Evolutionary conservation across 352 stramenopile species (phyloP).

Genomic region (Peronospora tabacina): DNA sequence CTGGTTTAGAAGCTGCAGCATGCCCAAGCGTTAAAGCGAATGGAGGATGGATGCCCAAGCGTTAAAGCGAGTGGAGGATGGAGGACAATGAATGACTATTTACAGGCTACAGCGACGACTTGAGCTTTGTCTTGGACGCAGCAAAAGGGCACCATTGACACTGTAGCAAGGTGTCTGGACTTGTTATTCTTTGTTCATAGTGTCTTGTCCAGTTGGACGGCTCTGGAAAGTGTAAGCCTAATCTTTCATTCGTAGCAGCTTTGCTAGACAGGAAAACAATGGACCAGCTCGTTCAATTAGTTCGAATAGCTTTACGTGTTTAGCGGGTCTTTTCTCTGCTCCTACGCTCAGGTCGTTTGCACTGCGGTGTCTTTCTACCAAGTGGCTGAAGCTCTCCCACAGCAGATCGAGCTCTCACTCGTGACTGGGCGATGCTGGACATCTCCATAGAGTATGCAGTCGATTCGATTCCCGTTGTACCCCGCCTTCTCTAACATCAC

Average conservation of each 20-base stretch:
- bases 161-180: not conserved
- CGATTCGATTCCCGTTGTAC: not conserved
- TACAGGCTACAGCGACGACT: not conserved
- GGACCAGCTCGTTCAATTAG: too few relatives aligned
- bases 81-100: constrained; percentile 4
- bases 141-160: not conserved
- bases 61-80: not conserved
- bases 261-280: too few relatives aligned
- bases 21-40: not conserved
- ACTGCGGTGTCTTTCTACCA: not conserved
- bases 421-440: not conserved
- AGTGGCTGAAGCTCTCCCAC: too few relatives aligned
- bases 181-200: not conserved
- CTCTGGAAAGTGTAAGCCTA: not conserved
- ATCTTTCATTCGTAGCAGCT: too few relatives aligned
- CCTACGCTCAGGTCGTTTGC: not conserved
- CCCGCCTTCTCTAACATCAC: not conserved
- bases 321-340: too few relatives aligned
- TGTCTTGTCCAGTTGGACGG: too few relatives aligned
- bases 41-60: constrained; percentile 1
- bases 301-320: too few relatives aligned
- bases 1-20: not conserved
- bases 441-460: not conserved
- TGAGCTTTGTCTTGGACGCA: not conserved
- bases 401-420: not conserved